Base-by-base conservation (phyloP, 2,329 filamentous ascomycete species). In the Westerdykella sp. region DNA sequence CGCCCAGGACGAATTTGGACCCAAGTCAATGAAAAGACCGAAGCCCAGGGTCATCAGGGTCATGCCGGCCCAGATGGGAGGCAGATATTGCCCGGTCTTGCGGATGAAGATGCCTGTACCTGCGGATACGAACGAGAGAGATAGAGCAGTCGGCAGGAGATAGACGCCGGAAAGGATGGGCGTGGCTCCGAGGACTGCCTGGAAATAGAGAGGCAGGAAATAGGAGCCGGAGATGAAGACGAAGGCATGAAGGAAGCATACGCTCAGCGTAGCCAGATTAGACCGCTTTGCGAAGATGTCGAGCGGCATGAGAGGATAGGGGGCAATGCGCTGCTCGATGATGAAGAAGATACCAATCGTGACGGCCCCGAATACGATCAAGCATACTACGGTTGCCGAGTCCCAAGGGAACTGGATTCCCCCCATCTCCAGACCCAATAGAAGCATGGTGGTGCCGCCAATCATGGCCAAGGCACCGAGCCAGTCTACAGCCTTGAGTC, bases 171-270 rank as follows among this genome's bases (percentile, higher is more conserved):
- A 85, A 23, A 84, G 69, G 30, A 90, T 77, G 0, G 87, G 83
- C 0, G 76, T 74, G 2, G 80, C 80, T 39, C 84, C 77, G 35
- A 87, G 73, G 40, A 86, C 81, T 40, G 83, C 78, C 67, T 94
- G 87, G 68, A 89, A 91, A 71, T 94, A 95, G 2, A 95, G 75
- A 0, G 87, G 87, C 4, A 94, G 73, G 69, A 85, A 94, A 73
- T 91, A 94, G 48, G 78, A 80, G 23, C 79, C 80, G 0, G 83
- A 79, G 57, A 91, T 88, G 71, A 91, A 91, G 50, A 85, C 80
- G 53, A 83, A 78, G 36, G 83, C 83, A 63, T 95, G 87, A 48
- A 79, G 75, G 68, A 88, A 87, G 53, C 81, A 83, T 35, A 85
- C 73, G 2, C 69, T 66, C 12, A 89, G 78, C 2, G 80, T 73